Conservation (phyloP, 768 basidiomycete genomes). For the Leccinellum albellum region DNA sequence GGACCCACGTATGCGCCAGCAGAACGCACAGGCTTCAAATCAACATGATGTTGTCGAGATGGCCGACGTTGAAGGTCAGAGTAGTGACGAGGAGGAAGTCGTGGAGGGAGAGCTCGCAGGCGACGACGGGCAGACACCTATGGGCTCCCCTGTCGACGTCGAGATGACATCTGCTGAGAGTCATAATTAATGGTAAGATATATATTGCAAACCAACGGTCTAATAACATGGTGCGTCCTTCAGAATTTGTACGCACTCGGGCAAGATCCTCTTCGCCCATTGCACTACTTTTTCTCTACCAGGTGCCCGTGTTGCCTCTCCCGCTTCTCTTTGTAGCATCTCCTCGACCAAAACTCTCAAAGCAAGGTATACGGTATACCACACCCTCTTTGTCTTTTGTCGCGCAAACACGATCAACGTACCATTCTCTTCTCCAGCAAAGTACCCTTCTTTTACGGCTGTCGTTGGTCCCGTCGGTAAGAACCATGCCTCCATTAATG, state of each 20-base stretch:
- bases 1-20: conserved; percentile 48
- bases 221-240: conserved; percentile 39
- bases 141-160: conserved; percentile 18
- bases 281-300: conserved; percentile 22
- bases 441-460: conserved; percentile 62
- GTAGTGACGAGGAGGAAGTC: conserved; percentile 37
- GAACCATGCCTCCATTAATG: conserved; percentile 67
- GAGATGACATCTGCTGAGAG: conserved; percentile 16
- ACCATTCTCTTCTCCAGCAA: conserved; percentile 40
- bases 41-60: conserved; percentile 12
- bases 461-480: conserved; percentile 41
- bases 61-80: conserved; percentile 32
- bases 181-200: conserved; percentile 6
- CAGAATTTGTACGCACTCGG: conserved; percentile 39
- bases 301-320: conserved; percentile 18
- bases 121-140: conserved; percentile 28
- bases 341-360: conserved; percentile 48
- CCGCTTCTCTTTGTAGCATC: conserved; percentile 12
- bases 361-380: conserved; percentile 71
- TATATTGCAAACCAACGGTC: neutral
- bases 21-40: conserved; percentile 5
- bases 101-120: conserved; percentile 34
- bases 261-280: conserved; percentile 42
- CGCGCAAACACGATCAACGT: conserved; percentile 53
- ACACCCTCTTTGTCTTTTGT: conserved; percentile 71